Percentiles rank a stretch among this genome's conserved stretches.
Evolutionary conservation across 495 filamentous ascomycete species (phyloP).

Genomic region (Rhizodiscina lignyota): DNA sequence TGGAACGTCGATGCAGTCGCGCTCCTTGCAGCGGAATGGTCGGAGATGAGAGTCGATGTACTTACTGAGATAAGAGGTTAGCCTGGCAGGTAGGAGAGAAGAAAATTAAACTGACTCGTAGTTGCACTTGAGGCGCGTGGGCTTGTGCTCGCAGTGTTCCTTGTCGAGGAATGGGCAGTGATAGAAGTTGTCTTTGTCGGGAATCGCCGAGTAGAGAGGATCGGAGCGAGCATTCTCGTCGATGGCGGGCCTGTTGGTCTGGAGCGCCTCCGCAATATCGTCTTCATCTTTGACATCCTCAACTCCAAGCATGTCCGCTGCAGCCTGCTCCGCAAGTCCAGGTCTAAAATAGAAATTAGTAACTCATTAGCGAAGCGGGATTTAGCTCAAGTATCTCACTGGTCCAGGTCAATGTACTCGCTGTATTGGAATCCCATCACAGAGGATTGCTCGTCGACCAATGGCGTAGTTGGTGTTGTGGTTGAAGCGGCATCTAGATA

Average conservation of each 20-base stretch:
- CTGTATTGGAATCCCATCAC: too few relatives aligned
- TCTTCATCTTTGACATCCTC: too few relatives aligned
- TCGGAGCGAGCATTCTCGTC: slow-evolving; percentile 46
- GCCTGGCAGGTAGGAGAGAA: slow-evolving; percentile 19
- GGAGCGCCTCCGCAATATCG: background rate
- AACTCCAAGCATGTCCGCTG: too few relatives aligned
- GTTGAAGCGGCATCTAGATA: too few relatives aligned
- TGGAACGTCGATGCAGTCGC: slow-evolving; percentile 55
- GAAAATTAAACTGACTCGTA: slow-evolving; percentile 60
- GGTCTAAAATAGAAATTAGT: too few relatives aligned
- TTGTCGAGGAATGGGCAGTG: slow-evolving; percentile 77
- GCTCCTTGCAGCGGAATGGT: slow-evolving; percentile 79
- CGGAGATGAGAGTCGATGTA: slow-evolving; percentile 88
- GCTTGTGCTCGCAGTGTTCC: slow-evolving; percentile 61
- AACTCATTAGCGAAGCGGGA: too few relatives aligned
- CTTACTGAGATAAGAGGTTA: slow-evolving; percentile 41
- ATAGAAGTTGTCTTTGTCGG: slow-evolving; percentile 60
- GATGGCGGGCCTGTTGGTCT: background rate
- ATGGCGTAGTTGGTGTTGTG: too few relatives aligned
- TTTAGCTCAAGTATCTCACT: too few relatives aligned
- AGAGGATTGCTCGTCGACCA: too few relatives aligned
- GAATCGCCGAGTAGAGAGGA: slow-evolving; percentile 56
- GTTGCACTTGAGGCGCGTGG: slow-evolving; percentile 89
- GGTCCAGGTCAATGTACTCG: too few relatives aligned
- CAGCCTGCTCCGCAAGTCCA: too few relatives aligned